Conservation (phyloP, 148 eudicot genomes). For the Selenicereus undatus region DNA sequence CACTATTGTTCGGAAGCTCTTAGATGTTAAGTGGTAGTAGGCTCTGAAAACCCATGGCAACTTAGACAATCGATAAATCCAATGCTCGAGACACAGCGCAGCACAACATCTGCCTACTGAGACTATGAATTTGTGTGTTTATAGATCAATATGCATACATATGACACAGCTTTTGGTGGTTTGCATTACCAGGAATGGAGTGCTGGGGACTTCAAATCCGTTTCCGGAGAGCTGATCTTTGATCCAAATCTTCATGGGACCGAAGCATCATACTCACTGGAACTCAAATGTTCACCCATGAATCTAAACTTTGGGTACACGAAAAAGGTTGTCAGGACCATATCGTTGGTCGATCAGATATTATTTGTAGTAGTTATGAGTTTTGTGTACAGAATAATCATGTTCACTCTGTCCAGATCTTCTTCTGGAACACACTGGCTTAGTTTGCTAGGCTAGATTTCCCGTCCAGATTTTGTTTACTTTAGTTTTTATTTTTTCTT, state of each 20-base stretch:
- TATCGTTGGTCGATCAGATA: conserved; percentile 55
- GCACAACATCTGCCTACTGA: too few species aligned
- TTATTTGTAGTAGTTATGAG: conserved; percentile 32
- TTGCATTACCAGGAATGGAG: conserved; percentile 54
- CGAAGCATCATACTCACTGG: conserved; percentile 50
- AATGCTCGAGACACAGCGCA: too few species aligned
- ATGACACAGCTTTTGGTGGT: background rate
- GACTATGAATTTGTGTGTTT: background rate
- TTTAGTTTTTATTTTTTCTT: too few species aligned
- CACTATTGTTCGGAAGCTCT: too few species aligned
- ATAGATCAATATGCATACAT: background rate
- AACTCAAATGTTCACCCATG: conserved; percentile 59
- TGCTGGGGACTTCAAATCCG: conserved; percentile 43
- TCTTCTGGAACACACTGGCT: conserved; percentile 24
- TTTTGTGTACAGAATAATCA: conserved; percentile 36
- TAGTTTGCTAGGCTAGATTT: conserved; percentile 12
- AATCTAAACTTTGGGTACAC: conserved; percentile 38
- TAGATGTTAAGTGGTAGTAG: too few species aligned
- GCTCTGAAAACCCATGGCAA: too few species aligned
- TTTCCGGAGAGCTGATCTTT: conserved; percentile 41
- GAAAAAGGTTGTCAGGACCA: conserved; percentile 36
- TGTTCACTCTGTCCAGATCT: conserved; percentile 23
- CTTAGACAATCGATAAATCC: too few species aligned
- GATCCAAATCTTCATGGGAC: conserved; percentile 40
- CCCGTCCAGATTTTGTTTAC: background rate